Conservation (phyloP, 371 early-diverging fungal species). For the Fennellomyces sp. region DNA sequence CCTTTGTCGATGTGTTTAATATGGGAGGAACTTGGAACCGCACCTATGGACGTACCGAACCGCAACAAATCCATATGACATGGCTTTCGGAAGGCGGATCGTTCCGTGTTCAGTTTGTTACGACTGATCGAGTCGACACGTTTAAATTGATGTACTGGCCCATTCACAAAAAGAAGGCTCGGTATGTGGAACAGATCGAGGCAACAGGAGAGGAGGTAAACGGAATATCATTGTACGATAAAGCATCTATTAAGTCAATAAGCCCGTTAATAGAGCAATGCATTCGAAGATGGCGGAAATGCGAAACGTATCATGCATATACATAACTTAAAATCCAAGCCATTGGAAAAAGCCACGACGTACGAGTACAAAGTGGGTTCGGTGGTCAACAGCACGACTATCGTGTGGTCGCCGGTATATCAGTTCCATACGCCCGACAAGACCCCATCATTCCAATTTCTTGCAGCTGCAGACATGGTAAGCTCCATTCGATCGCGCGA, state of each 20-base stretch:
- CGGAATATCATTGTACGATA: not conserved
- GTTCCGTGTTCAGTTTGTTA: constrained; percentile 23
- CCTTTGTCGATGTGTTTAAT: constrained; percentile 7
- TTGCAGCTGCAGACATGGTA: constrained; percentile 33
- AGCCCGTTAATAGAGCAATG: not conserved
- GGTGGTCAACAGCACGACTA: not conserved
- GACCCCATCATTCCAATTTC: constrained; percentile 18
- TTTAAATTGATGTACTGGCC: constrained; percentile 20
- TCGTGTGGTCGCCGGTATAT: constrained; percentile 10
- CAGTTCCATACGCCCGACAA: constrained; percentile 18
- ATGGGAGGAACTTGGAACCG: constrained; percentile 17
- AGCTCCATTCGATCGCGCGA: not conserved
- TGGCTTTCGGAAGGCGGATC: constrained; percentile 11
- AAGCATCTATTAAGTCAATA: not conserved
- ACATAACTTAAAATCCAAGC: constrained; percentile 26
- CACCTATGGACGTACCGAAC: constrained; percentile 12
- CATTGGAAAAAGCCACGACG: constrained; percentile 14
- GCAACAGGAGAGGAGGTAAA: not conserved
- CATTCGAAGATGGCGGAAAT: constrained; percentile 37
- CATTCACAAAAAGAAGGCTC: constrained; percentile 6
- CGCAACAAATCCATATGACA: constrained; percentile 23
- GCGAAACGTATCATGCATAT: constrained; percentile 27
- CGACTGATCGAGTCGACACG: not conserved
- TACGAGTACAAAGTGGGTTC: constrained; percentile 31
- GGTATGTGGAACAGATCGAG: not conserved